Evolutionary conservation across 768 basidiomycete genomes (phyloP).

Genomic region (Lactifluus echinatus): DNA sequence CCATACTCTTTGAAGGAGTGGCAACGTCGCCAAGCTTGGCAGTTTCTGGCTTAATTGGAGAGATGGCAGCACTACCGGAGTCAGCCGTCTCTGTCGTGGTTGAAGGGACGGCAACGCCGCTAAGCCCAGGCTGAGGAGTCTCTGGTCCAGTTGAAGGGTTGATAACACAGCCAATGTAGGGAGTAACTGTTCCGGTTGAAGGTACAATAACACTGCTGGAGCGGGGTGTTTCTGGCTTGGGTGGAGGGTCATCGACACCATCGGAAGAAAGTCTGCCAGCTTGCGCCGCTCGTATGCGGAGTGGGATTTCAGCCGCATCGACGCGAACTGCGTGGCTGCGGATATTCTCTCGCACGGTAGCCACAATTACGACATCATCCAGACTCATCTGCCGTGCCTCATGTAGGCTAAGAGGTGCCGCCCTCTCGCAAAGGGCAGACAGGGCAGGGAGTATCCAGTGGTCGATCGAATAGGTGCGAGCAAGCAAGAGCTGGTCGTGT

Average conservation of each 20-base stretch:
- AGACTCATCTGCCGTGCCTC: conserved; percentile 3
- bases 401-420: background rate
- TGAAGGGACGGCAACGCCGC: too few species aligned
- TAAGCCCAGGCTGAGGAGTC: too few species aligned
- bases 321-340: background rate
- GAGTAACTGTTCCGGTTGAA: too few species aligned
- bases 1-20: too few species aligned
- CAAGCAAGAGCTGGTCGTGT: conserved; percentile 5
- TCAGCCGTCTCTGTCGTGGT: too few species aligned
- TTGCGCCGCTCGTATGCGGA: background rate
- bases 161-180: too few species aligned
- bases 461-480: conserved; percentile 1
- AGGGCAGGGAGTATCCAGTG: conserved; percentile 9
- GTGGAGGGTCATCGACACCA: background rate
- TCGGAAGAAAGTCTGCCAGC: background rate
- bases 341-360: conserved; percentile 1
- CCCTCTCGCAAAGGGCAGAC: background rate
- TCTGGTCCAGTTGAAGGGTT: too few species aligned
- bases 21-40: too few species aligned
- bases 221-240: too few species aligned
- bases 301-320: background rate
- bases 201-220: too few species aligned
- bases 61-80: too few species aligned
- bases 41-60: background rate
- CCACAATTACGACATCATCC: conserved; percentile 8